Conservation (phyloP, 2,329 filamentous ascomycete genomes). For the Plectosphaerella plurivora region DNA sequence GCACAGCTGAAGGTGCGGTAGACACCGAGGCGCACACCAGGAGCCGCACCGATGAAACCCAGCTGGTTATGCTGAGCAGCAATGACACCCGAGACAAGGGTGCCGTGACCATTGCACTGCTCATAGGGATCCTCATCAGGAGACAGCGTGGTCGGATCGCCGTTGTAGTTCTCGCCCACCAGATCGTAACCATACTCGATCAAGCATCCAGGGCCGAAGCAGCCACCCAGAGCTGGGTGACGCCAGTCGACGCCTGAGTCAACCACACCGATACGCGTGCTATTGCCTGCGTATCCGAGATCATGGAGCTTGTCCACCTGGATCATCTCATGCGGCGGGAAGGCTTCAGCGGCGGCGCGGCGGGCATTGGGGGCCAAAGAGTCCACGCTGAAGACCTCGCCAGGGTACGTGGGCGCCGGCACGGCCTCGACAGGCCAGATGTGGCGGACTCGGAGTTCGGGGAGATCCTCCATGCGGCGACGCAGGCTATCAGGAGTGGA, state of each 20-base stretch:
- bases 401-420: not conserved
- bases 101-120: slow-evolving; percentile 15
- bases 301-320: slow-evolving; percentile 34
- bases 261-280: slow-evolving; percentile 35
- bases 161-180: not conserved
- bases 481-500: slow-evolving; percentile 12
- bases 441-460: slow-evolving; percentile 16
- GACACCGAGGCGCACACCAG: slow-evolving; percentile 31
- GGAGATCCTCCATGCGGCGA: not conserved
- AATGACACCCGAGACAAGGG: slow-evolving; percentile 11
- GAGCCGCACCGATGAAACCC: slow-evolving; percentile 43
- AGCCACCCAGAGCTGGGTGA: slow-evolving; percentile 22
- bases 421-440: slow-evolving; percentile 22
- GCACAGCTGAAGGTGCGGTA: slow-evolving; percentile 32
- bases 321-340: slow-evolving; percentile 20
- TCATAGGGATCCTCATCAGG: slow-evolving; percentile 12
- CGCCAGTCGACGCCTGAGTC: slow-evolving; percentile 39
- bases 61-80: slow-evolving; percentile 33
- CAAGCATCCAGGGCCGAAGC: not conserved
- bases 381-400: not conserved
- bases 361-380: not conserved
- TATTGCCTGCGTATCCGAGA: slow-evolving; percentile 36
- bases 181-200: not conserved
- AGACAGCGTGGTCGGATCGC: too few relatives aligned
- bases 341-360: too few relatives aligned